Percentiles rank a stretch among this genome's conserved stretches.
These are phyloP conservation scores for Basipetospora chlamydospora DNA, from an alignment of 2,329 filamentous ascomycete genomes.

Conservation along the genomic window DNA sequence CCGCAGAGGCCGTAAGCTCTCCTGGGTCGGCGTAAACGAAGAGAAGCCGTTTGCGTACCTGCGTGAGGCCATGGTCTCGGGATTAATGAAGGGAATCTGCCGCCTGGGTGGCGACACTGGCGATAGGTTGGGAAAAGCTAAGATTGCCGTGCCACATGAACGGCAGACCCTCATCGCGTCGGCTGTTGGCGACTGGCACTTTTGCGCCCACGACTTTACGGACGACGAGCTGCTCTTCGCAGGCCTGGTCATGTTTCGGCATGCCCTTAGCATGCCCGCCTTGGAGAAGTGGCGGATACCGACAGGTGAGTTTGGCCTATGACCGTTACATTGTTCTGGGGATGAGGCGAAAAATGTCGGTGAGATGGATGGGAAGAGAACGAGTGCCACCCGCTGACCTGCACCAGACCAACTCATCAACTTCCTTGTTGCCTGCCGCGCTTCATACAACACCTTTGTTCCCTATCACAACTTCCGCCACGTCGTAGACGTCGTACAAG, in stretches of 20 bases:
- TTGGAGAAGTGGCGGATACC: constrained; percentile 68
- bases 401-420: constrained; percentile 59
- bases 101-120: constrained; percentile 48
- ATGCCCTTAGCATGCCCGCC: constrained; percentile 70
- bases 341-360: no score
- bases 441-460: constrained; percentile 92
- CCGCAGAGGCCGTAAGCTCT: constrained; percentile 66
- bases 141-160: constrained; percentile 53
- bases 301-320: constrained; percentile 42
- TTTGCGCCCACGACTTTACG: constrained; percentile 76
- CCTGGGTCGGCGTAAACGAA: constrained; percentile 80
- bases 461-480: constrained; percentile 98
- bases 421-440: constrained; percentile 76
- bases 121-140: constrained; percentile 46
- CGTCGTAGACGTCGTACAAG: constrained; percentile 90
- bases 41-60: constrained; percentile 80
- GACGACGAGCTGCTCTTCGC: constrained; percentile 84
- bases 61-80: constrained; percentile 84
- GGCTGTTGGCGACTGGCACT: constrained; percentile 68
- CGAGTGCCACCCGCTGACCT: background rate
- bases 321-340: background rate
- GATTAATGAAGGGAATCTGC: constrained; percentile 80
- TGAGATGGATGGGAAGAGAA: background rate
- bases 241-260: constrained; percentile 77
- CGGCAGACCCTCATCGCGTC: constrained; percentile 51